Evolutionary conservation across 371 early-diverging fungal species (phyloP).

Genomic region (Zopfochytrium polystomum): DNA sequence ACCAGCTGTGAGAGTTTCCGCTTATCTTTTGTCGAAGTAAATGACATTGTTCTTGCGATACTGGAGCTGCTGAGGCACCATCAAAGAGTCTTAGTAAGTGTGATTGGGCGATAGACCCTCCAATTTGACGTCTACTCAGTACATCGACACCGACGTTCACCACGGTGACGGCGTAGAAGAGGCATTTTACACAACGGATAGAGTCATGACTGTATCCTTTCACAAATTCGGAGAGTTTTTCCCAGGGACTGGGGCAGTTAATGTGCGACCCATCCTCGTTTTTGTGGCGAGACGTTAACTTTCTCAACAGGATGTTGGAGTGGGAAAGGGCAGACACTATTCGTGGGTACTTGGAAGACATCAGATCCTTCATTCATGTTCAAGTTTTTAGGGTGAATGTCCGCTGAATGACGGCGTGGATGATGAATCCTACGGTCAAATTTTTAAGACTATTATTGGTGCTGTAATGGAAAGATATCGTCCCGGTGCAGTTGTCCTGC

Average conservation of each 20-base stretch:
- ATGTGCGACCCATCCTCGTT: too few relatives aligned
- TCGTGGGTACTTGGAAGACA: slow-evolving; percentile 64
- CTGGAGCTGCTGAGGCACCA: slow-evolving; percentile 68
- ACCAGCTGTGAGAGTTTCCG: too few relatives aligned
- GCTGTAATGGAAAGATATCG: slow-evolving; percentile 47
- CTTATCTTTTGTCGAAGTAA: too few relatives aligned
- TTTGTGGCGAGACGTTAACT: too few relatives aligned
- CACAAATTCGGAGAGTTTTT: slow-evolving; percentile 79
- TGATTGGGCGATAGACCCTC: slow-evolving; percentile 34
- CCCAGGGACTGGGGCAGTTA: too few relatives aligned
- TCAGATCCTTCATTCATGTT: slow-evolving; percentile 61
- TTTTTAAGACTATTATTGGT: slow-evolving; percentile 66
- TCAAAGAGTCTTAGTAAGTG: too few relatives aligned
- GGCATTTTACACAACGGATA: slow-evolving; percentile 63
- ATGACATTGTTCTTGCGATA: slow-evolving; percentile 87
- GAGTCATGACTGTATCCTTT: slow-evolving; percentile 83
- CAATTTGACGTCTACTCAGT: too few relatives aligned
- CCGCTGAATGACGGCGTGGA: slow-evolving; percentile 69
- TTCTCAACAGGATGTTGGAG: slow-evolving; percentile 70
- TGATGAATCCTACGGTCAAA: slow-evolving; percentile 61
- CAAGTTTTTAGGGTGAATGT: slow-evolving; percentile 75
- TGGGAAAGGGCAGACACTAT: slow-evolving; percentile 86
- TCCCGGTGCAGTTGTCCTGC: slow-evolving; percentile 79
- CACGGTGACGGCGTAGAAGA: slow-evolving; percentile 92
- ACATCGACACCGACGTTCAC: slow-evolving; percentile 90